Base-by-base conservation (phyloP, 225 moss, liverwort and hornwort genomes). In the Lunularia cruciata region DNA sequence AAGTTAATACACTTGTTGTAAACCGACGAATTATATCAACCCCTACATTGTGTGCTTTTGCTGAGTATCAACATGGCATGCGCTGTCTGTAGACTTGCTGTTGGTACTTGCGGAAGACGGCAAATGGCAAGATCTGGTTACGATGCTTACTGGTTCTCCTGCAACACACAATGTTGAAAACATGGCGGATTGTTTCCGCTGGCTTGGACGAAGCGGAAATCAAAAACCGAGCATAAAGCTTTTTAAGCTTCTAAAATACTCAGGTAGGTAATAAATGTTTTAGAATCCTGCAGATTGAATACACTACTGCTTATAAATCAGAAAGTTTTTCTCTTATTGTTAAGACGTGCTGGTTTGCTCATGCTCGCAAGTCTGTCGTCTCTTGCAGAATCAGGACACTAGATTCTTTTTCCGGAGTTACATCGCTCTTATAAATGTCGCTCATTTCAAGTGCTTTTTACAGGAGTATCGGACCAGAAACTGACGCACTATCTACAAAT, bases 401-500 rank as follows among this genome's bases (percentile, higher is more conserved):
- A n/a, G n/a, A n/a, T n/a, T n/a, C n/a, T n/a, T n/a, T n/a, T n/a
- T n/a, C n/a, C n/a, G n/a, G n/a, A n/a, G n/a, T n/a, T n/a, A n/a
- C n/a, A n/a, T n/a, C n/a, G n/a, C n/a, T n/a, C n/a, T n/a, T n/a
- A n/a, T n/a, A n/a, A n/a, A n/a, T n/a, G n/a, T 61, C 12, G 42
- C n/a, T 35, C 18, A 1, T 57, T 58, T 7, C 18, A 20, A 3
- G 33, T 35, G 31, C 35, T n/a, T n/a, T 34, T 67, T 3, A 36
- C 63, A 72, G 72, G 72, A 26, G 62, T 62, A 40, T 26, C 51
- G 63, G 72, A 64, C 32, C 40, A 72, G 30, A 40, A 6, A 37
- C 16, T 54, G 13, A 48, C 43, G 55, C 63, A 40, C 0, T 34
- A 52, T n/a, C 42, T 30, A 33, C 67, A 18, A 33, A 34, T 20